Percentiles rank a stretch among this genome's conserved stretches.
These are phyloP conservation scores for Scheffersomyces illinoinensis DNA, from an alignment of 1,139 yeast genomes.

Conservation along the genomic window DNA sequence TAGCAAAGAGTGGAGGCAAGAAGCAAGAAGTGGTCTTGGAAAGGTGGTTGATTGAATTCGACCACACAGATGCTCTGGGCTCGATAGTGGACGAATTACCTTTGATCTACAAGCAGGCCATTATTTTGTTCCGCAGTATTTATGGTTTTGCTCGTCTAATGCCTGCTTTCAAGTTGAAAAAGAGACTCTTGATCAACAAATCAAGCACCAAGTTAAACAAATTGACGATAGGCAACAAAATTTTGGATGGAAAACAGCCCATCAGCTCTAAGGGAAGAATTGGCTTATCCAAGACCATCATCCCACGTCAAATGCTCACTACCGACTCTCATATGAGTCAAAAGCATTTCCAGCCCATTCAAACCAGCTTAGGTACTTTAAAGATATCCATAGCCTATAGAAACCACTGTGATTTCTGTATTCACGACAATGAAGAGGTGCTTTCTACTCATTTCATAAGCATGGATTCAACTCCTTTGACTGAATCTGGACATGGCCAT, in stretches of 20 bases:
- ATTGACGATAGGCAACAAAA: conserved; percentile 55
- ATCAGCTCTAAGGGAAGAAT: conserved; percentile 81
- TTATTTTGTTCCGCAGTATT: conserved; percentile 71
- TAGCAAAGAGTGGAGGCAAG: conserved; percentile 51
- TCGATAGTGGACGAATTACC: conserved; percentile 56
- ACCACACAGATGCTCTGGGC: conserved; percentile 33
- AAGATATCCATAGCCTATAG: conserved; percentile 80
- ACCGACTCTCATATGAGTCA: conserved; percentile 58
- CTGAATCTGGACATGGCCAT: neutral
- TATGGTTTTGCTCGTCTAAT: conserved; percentile 66
- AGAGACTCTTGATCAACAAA: conserved; percentile 22
- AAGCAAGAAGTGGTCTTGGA: conserved; percentile 85
- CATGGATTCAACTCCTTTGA: conserved; percentile 32
- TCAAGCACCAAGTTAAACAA: conserved; percentile 14
- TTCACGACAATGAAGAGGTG: conserved; percentile 67
- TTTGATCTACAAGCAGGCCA: conserved; percentile 70
- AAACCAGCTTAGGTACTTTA: conserved; percentile 73
- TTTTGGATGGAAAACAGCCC: conserved; percentile 75
- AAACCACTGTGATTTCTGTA: conserved; percentile 62
- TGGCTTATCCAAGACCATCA: conserved; percentile 73
- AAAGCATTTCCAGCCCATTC: conserved; percentile 65
- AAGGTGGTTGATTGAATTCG: conserved; percentile 88
- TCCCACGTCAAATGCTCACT: conserved; percentile 41
- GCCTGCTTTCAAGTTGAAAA: conserved; percentile 66
- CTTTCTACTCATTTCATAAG: conserved; percentile 59